Evolutionary conservation across 257 asterid genomes (phyloP).

Genomic region (Nicotiana undulata): DNA sequence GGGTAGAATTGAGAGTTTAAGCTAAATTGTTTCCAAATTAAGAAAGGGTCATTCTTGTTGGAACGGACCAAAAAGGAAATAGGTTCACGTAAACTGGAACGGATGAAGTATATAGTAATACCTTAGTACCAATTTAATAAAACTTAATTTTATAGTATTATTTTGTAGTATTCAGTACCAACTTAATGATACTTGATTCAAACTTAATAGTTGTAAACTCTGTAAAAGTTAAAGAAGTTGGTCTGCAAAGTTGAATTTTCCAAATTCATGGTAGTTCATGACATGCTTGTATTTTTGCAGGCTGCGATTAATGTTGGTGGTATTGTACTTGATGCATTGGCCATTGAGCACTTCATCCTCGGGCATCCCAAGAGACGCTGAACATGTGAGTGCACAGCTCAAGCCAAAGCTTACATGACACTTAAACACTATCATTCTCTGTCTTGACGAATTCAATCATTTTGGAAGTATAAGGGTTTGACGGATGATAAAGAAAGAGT

Average conservation of each 20-base stretch:
- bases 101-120: too few relatives aligned
- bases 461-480: constrained; percentile 32
- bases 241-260: neutral
- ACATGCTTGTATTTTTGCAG: constrained; percentile 20
- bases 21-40: too few relatives aligned
- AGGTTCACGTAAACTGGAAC: too few relatives aligned
- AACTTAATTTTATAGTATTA: neutral
- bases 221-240: neutral
- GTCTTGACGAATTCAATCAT: neutral
- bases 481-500: constrained; percentile 62
- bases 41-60: too few relatives aligned
- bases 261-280: neutral
- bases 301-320: constrained; percentile 75
- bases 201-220: neutral
- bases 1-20: too few relatives aligned
- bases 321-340: constrained; percentile 59
- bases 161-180: too few relatives aligned
- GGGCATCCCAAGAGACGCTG: constrained; percentile 66
- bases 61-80: too few relatives aligned
- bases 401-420: neutral
- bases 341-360: constrained; percentile 81
- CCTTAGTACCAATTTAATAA: neutral
- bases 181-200: neutral
- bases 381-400: constrained; percentile 41
- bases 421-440: neutral